Base-by-base conservation (phyloP, 1,284 basidiomycete species). In the Xerocomus amazonicus region DNA sequence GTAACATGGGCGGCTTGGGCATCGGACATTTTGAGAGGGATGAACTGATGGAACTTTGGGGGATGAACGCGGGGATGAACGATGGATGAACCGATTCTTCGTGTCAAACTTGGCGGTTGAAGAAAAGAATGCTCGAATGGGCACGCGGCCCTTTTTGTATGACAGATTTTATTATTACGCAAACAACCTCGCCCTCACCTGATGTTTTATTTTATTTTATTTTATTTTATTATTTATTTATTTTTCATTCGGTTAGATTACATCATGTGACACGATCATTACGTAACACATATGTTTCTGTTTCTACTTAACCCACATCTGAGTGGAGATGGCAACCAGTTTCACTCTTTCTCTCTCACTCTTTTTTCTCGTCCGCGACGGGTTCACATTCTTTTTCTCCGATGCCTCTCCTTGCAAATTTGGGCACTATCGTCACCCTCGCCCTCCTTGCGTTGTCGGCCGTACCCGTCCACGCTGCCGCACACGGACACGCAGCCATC, bases 91-190 rank as follows among this genome's bases (percentile, higher is more conserved):
- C 84, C 85, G 81, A 81, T 83, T 81, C 76, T 80, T 78, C 70
- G 78, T 81, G 77, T 77, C 79, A 80, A 84, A 85, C 81, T 86
- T 87, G 84, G 71, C 76, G 81, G 83, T 83, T 81, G 74, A 73
- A 74, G 77, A 66, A 78, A 80, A 77, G 70, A 69, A 63, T 53
- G 62, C 56, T 55, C 28, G 43, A 47, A 59, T 51, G 40, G 42
- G 50, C 40, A 61, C 47, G 45, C 52, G 45, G 41, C 53, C 38
- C 44, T 59, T 67, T 67, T 67, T 62, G 56, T 63, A 63, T 43
- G 28, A 17, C 28, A 41, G 19, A 56, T 65, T 23, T 23, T 23
- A 23, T 23, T 23, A 23, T 23, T 65, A 64, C 62, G 52, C 60
- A 62, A 62, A 65, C 47, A 65, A 66, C 19, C 19, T 23, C 19